Conservation (phyloP, 495 filamentous ascomycete genomes). For the Cenococcum geophilum region DNA sequence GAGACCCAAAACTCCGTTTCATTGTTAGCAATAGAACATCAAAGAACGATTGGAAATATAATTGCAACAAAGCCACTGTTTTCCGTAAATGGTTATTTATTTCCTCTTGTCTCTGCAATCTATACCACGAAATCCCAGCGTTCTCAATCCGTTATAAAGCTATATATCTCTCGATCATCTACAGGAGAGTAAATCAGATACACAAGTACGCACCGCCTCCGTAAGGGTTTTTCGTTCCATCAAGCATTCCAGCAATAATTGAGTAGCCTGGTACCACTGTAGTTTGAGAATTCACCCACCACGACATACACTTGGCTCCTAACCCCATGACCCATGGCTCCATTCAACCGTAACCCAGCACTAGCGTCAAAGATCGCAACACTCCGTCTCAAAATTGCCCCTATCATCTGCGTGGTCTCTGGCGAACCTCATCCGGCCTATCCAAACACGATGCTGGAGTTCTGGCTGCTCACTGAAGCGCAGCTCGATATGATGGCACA, state of each 20-base stretch:
- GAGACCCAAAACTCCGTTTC: not conserved
- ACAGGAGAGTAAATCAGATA: too few relatives aligned
- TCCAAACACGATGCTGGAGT: slow-evolving; percentile 59
- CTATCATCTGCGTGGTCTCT: slow-evolving; percentile 53
- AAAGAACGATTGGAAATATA: not conserved
- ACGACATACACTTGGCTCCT: not conserved
- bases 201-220: too few relatives aligned
- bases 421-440: slow-evolving; percentile 59
- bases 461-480: slow-evolving; percentile 64
- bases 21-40: not conserved
- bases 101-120: not conserved
- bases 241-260: not conserved
- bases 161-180: too few relatives aligned
- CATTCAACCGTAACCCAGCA: slow-evolving; percentile 4
- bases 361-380: slow-evolving; percentile 32
- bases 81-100: not conserved
- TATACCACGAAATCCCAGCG: too few relatives aligned
- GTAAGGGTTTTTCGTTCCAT: too few relatives aligned
- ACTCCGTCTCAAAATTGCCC: slow-evolving; percentile 46
- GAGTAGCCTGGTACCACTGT: not conserved
- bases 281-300: not conserved
- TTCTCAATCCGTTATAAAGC: too few relatives aligned
- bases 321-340: not conserved
- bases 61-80: not conserved
- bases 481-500: slow-evolving; percentile 66